Evolutionary conservation across 768 basidiomycete species (phyloP), one percentile per base, ranked within the genome.

Genomic region (Suillus hirtellus): DNA sequence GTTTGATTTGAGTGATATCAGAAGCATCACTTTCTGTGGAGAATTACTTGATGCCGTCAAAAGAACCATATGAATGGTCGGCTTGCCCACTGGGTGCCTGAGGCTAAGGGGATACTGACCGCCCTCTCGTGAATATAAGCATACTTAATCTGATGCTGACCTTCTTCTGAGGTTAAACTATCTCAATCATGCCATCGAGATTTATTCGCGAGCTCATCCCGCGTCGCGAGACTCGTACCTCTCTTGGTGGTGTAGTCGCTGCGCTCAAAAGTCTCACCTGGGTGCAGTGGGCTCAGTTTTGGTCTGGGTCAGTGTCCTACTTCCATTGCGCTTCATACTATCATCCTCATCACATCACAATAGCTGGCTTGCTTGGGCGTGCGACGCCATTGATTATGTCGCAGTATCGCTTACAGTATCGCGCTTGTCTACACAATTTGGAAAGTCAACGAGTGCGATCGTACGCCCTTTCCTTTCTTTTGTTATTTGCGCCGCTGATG

Each of bases 381-480:
- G 86, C 75, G 92, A 94, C 70, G 91, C 92, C 0, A 85, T 92
- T 72, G 94, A 95, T 72, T 95, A 92, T 76, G 95, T 95, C 79
- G 82, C 84, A 15, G 93, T 89, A 8, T 85, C 87, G n/a, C 80
- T 89, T 64, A 85, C 81, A 53, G 79, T 89, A 24, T 69, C 76
- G 6, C 69, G 73, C 46, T 79, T 91, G 4, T 67, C 77, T 40
- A 63, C 56, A 0, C 83, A 89, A 68, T 90, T 90, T 62, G 64
- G 71, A 53, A 79, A 76, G 62, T 10, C 67, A 0, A 79, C 79
- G 7, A 67, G 77, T 43, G 69, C 77, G 43, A 84, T 91, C 38
- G 82, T 83, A 53, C 66, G 78, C 71, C 35, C 14, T 42, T 42
- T 35, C 27, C 7, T 15, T 66, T 15, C 54, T 11, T n/a, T 61